Percentiles rank a stretch among this genome's conserved stretches.
phyloP scores from a whole-genome alignment of 2,329 filamentous ascomycete genomes.

The Akanthomyces lecanii region DNA sequence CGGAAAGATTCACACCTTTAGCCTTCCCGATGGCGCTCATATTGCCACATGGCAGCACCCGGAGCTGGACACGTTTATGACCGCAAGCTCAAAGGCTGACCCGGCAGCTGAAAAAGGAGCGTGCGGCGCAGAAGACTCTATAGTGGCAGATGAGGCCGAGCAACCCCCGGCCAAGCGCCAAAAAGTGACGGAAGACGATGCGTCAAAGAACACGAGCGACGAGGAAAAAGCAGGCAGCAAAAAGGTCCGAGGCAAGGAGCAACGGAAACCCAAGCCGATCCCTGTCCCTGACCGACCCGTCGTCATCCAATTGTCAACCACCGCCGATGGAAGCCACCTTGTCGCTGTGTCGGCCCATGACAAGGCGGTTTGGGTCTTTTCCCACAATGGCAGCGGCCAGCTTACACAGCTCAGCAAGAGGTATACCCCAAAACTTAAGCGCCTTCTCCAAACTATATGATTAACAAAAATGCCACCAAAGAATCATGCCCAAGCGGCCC shows the following conservation, averaged over 20 bases:
- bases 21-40: constrained; percentile 51
- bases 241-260: constrained; percentile 25
- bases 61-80: constrained; percentile 33
- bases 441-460: background rate
- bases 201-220: background rate
- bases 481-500: constrained; percentile 84
- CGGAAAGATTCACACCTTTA: constrained; percentile 65
- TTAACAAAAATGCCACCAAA: constrained; percentile 36
- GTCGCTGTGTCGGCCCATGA: constrained; percentile 84
- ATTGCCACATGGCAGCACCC: constrained; percentile 60
- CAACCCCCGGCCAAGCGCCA: constrained; percentile 37
- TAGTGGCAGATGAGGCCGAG: constrained; percentile 24
- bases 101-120: constrained; percentile 17
- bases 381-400: constrained; percentile 55
- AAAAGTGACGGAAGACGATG: constrained; percentile 26
- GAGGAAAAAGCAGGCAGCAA: constrained; percentile 24
- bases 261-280: constrained; percentile 26
- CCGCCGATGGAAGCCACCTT: constrained; percentile 62
- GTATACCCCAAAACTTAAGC: constrained; percentile 36
- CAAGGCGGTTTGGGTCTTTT: constrained; percentile 82
- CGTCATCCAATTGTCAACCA: constrained; percentile 64
- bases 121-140: constrained; percentile 17
- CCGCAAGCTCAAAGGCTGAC: constrained; percentile 12
- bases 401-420: constrained; percentile 68
- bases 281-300: constrained; percentile 52